Base-by-base conservation (phyloP, 2,329 filamentous ascomycete genomes). In the Chaetomium sp. region DNA sequence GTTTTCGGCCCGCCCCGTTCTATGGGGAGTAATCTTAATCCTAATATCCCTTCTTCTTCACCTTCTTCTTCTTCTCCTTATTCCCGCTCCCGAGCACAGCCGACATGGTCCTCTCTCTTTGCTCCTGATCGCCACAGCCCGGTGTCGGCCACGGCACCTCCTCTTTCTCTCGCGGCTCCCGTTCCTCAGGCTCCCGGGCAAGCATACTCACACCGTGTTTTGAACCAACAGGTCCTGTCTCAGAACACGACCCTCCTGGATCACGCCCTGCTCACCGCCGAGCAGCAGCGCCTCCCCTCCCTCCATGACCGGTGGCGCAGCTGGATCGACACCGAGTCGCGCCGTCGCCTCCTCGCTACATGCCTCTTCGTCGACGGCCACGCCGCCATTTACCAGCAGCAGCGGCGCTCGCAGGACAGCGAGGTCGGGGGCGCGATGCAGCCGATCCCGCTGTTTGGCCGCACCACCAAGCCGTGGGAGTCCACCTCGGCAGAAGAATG, bases 331-430 rank as follows among this genome's bases (percentile, higher is more conserved):
- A 73, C 75, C 57, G 85, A 88, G 74, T 77, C 82, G 8, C 78
- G 77, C 62, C 81, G 83, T 62, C 81, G 85, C 50, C 78, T 87
- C 31, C 75, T 86, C n/a, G 78, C 82, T 38, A 81, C 80, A 16
- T 87, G 83, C 74, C 85, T 87, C 73, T 74, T 85, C 60, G 76
- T 85, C 63, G 85, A 87, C 71, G 77, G 82, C 7, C 85, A 87
- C 66, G 80, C 83, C 70, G 80, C 83, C 67, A 76, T 82, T 67
- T 87, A 84, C 69, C 79, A 83, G 60, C 82, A 87, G 72, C 82
- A 83, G 67, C 77, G 76, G 21, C 74, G 76, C 45, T 74, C 75
- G 29, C 72, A 74, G 35, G 77, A 76, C 51, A 74, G 81, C 69
- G 75, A 81, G 66, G 74, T 76, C 55, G 71, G 72, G 38, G 71